A percentile compares a stretch with the other conserved stretches of the same genome.
These are phyloP conservation scores for Colletotrichum noveboracense DNA, from an alignment of 2,329 filamentous ascomycete species.

Conservation along the genomic window DNA sequence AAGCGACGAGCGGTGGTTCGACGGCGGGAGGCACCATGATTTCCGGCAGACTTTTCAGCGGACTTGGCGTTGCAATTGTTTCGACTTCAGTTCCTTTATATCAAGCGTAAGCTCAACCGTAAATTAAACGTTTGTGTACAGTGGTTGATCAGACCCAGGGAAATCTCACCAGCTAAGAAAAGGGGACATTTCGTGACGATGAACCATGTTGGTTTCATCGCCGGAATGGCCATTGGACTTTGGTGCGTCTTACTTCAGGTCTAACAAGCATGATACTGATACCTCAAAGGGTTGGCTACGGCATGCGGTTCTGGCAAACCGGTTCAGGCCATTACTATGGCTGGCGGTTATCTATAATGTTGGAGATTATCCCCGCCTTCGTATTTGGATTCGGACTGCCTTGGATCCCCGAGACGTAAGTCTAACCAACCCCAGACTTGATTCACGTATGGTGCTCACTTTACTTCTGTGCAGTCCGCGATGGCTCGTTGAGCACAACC, in stretches of 20 bases:
- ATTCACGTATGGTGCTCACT: not conserved
- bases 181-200: constrained; percentile 62
- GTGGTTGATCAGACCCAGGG: constrained; percentile 37
- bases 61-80: constrained; percentile 58
- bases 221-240: constrained; percentile 57
- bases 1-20: constrained; percentile 46
- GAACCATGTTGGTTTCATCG: constrained; percentile 64
- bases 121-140: not conserved
- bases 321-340: constrained; percentile 48
- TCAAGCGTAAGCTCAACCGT: constrained; percentile 47
- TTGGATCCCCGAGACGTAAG: constrained; percentile 60
- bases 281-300: constrained; percentile 57
- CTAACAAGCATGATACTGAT: not conserved
- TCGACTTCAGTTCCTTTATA: constrained; percentile 63
- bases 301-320: constrained; percentile 56
- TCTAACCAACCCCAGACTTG: not conserved
- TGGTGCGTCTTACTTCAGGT: constrained; percentile 44
- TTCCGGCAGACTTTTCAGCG: constrained; percentile 55
- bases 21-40: constrained; percentile 53
- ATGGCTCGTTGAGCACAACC: constrained; percentile 60
- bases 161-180: constrained; percentile 58
- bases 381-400: constrained; percentile 56
- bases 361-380: constrained; percentile 56
- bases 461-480: constrained; percentile 50
- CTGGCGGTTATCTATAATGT: constrained; percentile 58